phyloP scores from a whole-genome alignment of 2,329 filamentous ascomycete species.

The Pseudonectria buxi region DNA sequence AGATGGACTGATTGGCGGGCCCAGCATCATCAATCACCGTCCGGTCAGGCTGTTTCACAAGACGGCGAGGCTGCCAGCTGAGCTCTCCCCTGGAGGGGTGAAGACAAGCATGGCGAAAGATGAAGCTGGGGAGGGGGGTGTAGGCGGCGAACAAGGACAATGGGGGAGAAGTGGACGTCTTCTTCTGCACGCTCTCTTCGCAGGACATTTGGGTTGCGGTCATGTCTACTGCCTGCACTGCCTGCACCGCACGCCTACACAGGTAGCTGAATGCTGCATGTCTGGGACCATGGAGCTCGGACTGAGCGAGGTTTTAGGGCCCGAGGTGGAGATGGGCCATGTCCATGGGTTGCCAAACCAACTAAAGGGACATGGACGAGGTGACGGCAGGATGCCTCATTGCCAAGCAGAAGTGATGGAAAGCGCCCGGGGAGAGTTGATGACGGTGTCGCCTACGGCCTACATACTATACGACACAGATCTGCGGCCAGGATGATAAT shows the following conservation, averaged over 20 bases:
- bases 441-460: slow-evolving; percentile 4
- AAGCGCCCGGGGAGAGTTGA: slow-evolving; percentile 4
- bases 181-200: no score
- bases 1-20: slow-evolving; percentile 7
- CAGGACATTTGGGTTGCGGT: no score
- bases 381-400: neutral
- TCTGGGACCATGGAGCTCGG: slow-evolving; percentile 4
- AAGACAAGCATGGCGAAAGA: no score
- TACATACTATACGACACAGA: neutral
- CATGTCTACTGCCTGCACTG: no score
- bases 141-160: no score
- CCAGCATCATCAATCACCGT: slow-evolving; percentile 10
- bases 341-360: neutral
- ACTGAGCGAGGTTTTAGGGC: slow-evolving; percentile 6
- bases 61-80: slow-evolving; percentile 5
- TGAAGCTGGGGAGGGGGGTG: no score
- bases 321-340: neutral
- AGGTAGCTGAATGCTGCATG: slow-evolving; percentile 12
- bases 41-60: slow-evolving; percentile 14
- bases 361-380: neutral
- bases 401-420: neutral
- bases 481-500: slow-evolving; percentile 4
- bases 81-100: no score
- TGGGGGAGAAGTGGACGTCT: no score
- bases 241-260: no score